These are phyloP conservation scores for Cucumis hystrix DNA, from an alignment of 306 rosid genomes.

Conservation along the genomic window DNA sequence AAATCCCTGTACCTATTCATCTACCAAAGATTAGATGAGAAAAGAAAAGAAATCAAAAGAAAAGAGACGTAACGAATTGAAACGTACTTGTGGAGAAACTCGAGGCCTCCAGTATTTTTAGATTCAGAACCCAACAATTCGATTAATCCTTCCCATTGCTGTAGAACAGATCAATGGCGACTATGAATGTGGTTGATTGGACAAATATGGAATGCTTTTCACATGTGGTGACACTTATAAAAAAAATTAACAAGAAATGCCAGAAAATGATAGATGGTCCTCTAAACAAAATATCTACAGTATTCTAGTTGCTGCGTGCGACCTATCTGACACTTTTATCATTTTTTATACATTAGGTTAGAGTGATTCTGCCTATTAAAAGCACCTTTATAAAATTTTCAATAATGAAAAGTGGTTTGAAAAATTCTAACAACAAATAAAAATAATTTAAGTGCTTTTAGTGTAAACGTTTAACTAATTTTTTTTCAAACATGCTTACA, in stretches of 20 bases:
- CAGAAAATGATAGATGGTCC: neutral
- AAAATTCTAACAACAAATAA: neutral
- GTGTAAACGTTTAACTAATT: neutral
- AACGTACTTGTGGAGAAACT: slow-evolving; percentile 79
- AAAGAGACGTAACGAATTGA: neutral
- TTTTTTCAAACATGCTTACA: neutral
- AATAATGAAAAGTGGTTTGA: neutral
- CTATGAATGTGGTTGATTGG: neutral
- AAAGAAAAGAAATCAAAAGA: slow-evolving; percentile 3
- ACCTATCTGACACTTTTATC: neutral
- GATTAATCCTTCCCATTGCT: slow-evolving; percentile 97
- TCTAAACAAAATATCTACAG: neutral
- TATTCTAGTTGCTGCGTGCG: neutral
- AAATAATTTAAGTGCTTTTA: neutral
- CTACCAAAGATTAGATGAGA: slow-evolving; percentile 9
- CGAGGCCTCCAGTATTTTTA: slow-evolving; percentile 79
- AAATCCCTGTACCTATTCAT: slow-evolving; percentile 74
- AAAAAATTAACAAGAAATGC: neutral
- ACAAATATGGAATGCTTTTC: neutral
- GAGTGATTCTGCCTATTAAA: neutral
- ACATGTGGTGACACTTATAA: neutral
- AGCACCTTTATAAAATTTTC: neutral
- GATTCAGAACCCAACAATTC: slow-evolving; percentile 91
- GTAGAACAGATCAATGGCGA: slow-evolving; percentile 10
- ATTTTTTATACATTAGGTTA: neutral